These are phyloP conservation scores for Phylloporus sp. DNA, from an alignment of 768 basidiomycete species.

Conservation along the genomic window DNA sequence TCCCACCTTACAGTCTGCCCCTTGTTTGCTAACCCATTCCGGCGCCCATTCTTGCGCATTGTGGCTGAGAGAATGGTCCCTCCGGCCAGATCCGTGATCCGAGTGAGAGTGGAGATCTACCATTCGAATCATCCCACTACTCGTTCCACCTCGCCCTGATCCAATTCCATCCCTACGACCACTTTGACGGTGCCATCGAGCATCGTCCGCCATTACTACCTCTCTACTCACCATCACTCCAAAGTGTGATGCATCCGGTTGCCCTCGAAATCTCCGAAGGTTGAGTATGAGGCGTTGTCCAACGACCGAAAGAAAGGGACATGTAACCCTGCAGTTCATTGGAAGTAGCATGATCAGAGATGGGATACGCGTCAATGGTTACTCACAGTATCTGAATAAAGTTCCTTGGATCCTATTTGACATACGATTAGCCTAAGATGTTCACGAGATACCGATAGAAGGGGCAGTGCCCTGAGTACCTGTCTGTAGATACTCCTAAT, in stretches of 20 bases:
- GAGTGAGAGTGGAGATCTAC: background rate
- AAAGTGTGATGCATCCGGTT: background rate
- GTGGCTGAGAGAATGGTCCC: background rate
- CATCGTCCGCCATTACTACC: background rate
- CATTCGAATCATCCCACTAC: background rate
- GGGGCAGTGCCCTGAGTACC: conserved; percentile 1
- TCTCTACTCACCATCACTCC: background rate
- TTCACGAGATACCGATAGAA: background rate
- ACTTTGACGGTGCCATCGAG: background rate
- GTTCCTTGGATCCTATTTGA: conserved; percentile 3
- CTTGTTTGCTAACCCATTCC: background rate
- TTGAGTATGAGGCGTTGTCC: conserved; percentile 19
- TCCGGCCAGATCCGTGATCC: background rate
- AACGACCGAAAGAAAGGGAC: background rate
- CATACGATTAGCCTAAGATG: background rate
- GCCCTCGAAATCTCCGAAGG: conserved; percentile 7
- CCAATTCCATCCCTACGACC: background rate
- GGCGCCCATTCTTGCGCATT: background rate
- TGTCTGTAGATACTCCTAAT: conserved; percentile 6
- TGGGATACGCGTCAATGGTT: background rate
- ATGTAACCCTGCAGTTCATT: background rate
- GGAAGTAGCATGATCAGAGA: background rate
- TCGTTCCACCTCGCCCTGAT: background rate
- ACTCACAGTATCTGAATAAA: background rate
- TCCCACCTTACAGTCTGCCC: background rate